phyloP scores from a whole-genome alignment of 768 basidiomycete genomes.

The Dioszegia aurantiaca region DNA sequence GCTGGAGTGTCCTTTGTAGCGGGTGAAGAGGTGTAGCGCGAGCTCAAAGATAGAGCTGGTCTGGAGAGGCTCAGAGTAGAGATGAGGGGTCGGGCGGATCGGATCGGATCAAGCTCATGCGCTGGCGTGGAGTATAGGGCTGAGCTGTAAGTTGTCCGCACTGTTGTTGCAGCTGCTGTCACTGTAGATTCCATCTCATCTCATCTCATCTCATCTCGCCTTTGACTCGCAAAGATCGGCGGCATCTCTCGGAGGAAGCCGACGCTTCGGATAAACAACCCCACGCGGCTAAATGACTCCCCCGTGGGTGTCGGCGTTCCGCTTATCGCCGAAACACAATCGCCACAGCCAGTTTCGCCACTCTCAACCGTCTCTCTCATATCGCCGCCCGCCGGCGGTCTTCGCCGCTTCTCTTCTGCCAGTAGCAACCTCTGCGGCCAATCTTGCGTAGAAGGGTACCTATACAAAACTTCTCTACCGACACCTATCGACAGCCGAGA shows the following conservation, averaged over 20 bases:
- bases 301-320: not conserved
- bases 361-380: no score
- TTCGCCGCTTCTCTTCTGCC: not conserved
- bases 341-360: no score
- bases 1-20: constrained; percentile 11
- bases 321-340: not conserved
- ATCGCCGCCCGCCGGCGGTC: no score
- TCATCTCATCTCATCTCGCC: no score
- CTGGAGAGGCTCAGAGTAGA: not conserved
- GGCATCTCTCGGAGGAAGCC: not conserved
- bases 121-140: no score
- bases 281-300: not conserved
- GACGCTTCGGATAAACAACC: not conserved
- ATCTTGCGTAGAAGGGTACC: no score
- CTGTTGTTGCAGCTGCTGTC: no score
- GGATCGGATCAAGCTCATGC: not conserved
- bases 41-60: not conserved
- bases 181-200: no score
- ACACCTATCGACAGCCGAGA: constrained; percentile 22
- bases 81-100: not conserved
- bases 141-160: no score
- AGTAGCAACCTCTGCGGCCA: not conserved
- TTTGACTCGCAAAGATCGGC: not conserved
- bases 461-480: not conserved
- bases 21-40: constrained; percentile 6